A percentile compares a stretch with the other conserved stretches of the same genome.
Evolutionary conservation across 768 basidiomycete species (phyloP).

Genomic region (Leucosporidium scottii): DNA sequence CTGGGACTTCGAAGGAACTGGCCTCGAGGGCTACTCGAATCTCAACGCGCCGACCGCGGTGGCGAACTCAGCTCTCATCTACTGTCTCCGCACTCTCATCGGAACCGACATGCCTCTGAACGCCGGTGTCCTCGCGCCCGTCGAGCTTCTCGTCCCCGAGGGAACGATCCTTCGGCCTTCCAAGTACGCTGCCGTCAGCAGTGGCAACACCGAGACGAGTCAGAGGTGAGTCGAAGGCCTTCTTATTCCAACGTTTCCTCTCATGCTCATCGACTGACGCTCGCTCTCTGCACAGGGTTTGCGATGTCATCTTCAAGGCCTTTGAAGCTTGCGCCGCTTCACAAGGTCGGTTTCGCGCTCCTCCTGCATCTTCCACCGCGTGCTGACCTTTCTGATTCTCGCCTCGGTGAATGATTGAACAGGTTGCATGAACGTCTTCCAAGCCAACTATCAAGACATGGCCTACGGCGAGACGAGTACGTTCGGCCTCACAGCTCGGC

Average conservation of each 20-base stretch:
- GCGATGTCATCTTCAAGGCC: constrained; percentile 86
- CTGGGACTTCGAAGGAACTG: constrained; percentile 61
- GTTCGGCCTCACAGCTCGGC: no score
- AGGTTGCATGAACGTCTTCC: not conserved
- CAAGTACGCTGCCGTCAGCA: constrained; percentile 80
- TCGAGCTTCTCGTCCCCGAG: constrained; percentile 55
- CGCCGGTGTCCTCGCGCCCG: constrained; percentile 70
- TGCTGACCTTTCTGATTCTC: not conserved
- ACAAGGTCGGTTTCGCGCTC: constrained; percentile 45
- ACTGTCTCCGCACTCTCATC: constrained; percentile 37
- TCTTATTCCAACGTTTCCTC: no score
- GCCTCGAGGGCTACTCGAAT: constrained; percentile 55
- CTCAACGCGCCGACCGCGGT: constrained; percentile 79
- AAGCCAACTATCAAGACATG: constrained; percentile 47
- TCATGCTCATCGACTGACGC: no score
- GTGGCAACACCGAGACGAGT: constrained; percentile 82
- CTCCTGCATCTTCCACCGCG: not conserved
- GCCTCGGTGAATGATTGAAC: no score
- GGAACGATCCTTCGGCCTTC: constrained; percentile 73
- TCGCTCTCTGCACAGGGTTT: no score
- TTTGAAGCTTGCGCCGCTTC: constrained; percentile 90
- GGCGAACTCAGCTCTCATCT: constrained; percentile 72
- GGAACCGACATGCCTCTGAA: constrained; percentile 67
- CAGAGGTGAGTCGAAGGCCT: no score
- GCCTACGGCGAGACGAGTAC: constrained; percentile 54